These are phyloP conservation scores for Ogataea neopini DNA, from an alignment of 805 yeast genomes.

Conservation along the genomic window DNA sequence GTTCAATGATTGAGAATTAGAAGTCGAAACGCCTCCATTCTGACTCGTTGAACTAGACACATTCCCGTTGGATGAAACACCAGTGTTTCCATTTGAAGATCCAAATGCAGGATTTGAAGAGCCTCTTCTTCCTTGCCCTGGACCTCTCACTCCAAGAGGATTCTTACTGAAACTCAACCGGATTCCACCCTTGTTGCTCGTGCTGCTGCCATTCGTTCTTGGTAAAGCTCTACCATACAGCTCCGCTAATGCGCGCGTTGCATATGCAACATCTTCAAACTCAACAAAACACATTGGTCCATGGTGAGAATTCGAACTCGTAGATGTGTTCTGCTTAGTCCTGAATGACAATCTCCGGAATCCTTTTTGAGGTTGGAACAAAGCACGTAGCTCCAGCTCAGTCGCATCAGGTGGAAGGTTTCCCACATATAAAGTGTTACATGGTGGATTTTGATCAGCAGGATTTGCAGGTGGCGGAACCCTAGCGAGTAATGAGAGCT, in stretches of 20 bases:
- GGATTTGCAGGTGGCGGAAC: slow-evolving; percentile 96
- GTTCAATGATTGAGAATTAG: slow-evolving; percentile 12
- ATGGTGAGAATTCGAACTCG: slow-evolving; percentile 49
- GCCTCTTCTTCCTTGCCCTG: slow-evolving; percentile 35
- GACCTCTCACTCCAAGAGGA: slow-evolving; percentile 94
- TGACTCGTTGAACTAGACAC: slow-evolving; percentile 9
- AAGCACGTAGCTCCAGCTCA: slow-evolving; percentile 84
- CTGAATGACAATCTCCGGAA: slow-evolving; percentile 91
- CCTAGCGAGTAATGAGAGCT: slow-evolving; percentile 69
- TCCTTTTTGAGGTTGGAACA: slow-evolving; percentile 88
- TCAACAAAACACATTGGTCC: slow-evolving; percentile 99
- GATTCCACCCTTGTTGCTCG: slow-evolving; percentile 78
- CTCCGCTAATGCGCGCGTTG: slow-evolving; percentile 92
- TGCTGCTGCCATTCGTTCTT: slow-evolving; percentile 55
- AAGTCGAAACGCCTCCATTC: slow-evolving; percentile 11
- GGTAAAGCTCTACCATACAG: slow-evolving; percentile 91
- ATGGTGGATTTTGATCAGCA: slow-evolving; percentile 98
- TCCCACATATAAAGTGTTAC: slow-evolving; percentile 95
- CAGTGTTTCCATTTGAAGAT: slow-evolving; percentile 15
- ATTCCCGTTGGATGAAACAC: slow-evolving; percentile 5
- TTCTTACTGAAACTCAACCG: slow-evolving; percentile 92
- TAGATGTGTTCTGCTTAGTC: slow-evolving; percentile 51
- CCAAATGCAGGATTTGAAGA: slow-evolving; percentile 21
- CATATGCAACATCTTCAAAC: slow-evolving; percentile 92
- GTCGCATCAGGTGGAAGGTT: slow-evolving; percentile 96